These are phyloP conservation scores for Polyplosphaeria fusca DNA, from an alignment of 495 filamentous ascomycete species.

Conservation along the genomic window DNA sequence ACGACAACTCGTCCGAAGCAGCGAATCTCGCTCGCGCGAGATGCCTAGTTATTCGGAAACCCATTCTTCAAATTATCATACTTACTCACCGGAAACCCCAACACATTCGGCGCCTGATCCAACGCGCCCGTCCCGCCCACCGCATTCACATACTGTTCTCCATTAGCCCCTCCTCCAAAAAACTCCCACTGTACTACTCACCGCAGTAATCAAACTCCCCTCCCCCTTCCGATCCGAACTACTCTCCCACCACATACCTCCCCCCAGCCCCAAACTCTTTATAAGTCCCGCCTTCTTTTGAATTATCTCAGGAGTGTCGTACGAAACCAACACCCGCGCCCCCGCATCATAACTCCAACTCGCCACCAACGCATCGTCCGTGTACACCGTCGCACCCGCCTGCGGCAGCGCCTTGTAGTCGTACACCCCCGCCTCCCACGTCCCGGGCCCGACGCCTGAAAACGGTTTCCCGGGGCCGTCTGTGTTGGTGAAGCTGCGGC, in stretches of 20 bases:
- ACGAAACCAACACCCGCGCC: slow-evolving; percentile 63
- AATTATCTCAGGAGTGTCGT: slow-evolving; percentile 64
- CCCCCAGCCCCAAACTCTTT: slow-evolving; percentile 60
- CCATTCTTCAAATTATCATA: slow-evolving; percentile 33
- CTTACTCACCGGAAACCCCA: slow-evolving; percentile 27
- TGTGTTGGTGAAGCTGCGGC: slow-evolving; percentile 71
- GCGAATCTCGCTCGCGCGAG: neutral
- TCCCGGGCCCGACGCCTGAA: slow-evolving; percentile 61
- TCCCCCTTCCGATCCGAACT: slow-evolving; percentile 62
- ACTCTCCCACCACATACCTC: slow-evolving; percentile 90
- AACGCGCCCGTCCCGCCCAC: slow-evolving; percentile 27
- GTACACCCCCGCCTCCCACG: slow-evolving; percentile 77
- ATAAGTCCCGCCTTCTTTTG: slow-evolving; percentile 65
- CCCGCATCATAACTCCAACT: slow-evolving; percentile 67
- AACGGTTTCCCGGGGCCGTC: slow-evolving; percentile 67
- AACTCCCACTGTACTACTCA: slow-evolving; percentile 3
- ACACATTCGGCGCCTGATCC: slow-evolving; percentile 28
- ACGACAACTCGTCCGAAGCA: neutral
- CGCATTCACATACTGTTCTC: slow-evolving; percentile 14
- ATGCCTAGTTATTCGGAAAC: slow-evolving; percentile 21
- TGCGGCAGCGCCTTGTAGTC: slow-evolving; percentile 63
- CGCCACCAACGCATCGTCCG: slow-evolving; percentile 53
- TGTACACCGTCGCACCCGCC: slow-evolving; percentile 48
- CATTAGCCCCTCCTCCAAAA: neutral
- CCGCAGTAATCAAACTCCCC: slow-evolving; percentile 31